Percentiles rank a stretch among this genome's conserved stretches.
phyloP scores from a whole-genome alignment of 192 early-diverging fungal species.

The Backusella sp. region DNA sequence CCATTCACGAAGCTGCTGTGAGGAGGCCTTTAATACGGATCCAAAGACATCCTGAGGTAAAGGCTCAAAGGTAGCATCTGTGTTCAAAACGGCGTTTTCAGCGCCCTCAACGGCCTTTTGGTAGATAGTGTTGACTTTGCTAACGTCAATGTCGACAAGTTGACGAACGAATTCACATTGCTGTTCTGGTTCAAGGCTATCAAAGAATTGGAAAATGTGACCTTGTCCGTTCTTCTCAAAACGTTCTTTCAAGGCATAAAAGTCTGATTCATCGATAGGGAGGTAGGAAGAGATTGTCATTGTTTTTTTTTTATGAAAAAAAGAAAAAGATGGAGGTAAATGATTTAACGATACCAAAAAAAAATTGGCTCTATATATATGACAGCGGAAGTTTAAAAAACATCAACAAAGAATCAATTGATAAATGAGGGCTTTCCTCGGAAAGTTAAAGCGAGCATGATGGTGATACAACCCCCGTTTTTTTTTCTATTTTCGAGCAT shows the following conservation, averaged over 20 bases:
- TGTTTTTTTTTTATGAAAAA: background rate
- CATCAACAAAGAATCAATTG: background rate
- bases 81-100: conserved; percentile 38
- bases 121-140: conserved; percentile 80
- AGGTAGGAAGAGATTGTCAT: conserved; percentile 25
- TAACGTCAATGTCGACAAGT: conserved; percentile 73
- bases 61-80: conserved; percentile 58
- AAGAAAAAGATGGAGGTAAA: background rate
- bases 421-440: background rate
- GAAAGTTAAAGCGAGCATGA: background rate
- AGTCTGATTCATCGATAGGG: conserved; percentile 29
- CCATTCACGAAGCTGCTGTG: conserved; percentile 64
- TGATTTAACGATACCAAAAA: background rate
- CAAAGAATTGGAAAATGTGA: conserved; percentile 85
- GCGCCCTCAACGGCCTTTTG: conserved; percentile 62
- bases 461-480: background rate
- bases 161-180: conserved; percentile 62
- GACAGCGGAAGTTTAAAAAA: background rate
- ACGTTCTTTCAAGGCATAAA: conserved; percentile 51
- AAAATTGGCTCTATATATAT: background rate
- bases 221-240: conserved; percentile 78
- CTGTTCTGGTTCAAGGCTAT: conserved; percentile 58
- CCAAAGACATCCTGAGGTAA: conserved; percentile 70
- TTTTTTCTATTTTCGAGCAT: background rate
- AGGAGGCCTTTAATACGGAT: conserved; percentile 58